Percentiles rank a stretch among this genome's conserved stretches.
These are phyloP conservation scores for Lipomyces sp. DNA, from an alignment of 805 yeast genomes.

Conservation along the genomic window DNA sequence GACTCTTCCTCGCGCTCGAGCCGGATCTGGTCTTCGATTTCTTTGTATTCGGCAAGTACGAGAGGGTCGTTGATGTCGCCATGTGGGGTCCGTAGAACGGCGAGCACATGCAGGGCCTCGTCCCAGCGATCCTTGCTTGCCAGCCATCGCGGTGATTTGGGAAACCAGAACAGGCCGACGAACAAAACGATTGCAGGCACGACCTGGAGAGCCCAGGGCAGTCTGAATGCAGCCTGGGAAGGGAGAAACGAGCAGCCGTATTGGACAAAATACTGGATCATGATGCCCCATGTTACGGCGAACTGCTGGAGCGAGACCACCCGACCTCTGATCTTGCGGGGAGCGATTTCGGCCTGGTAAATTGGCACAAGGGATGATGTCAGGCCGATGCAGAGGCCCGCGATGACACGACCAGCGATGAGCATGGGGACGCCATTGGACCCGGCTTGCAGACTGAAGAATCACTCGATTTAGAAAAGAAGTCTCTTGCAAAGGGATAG, in stretches of 20 bases:
- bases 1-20: conserved; percentile 32
- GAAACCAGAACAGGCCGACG: conserved; percentile 49
- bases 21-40: conserved; percentile 36
- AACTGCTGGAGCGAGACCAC: conserved; percentile 45
- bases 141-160: conserved; percentile 52
- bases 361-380: conserved; percentile 59
- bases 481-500: background rate
- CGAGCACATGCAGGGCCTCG: conserved; percentile 62
- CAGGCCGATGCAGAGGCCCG: conserved; percentile 62
- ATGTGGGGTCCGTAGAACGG: conserved; percentile 51
- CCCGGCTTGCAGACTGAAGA: conserved; percentile 37
- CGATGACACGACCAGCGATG: conserved; percentile 54
- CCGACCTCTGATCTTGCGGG: conserved; percentile 41
- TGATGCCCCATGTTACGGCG: conserved; percentile 46
- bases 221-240: conserved; percentile 61
- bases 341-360: conserved; percentile 42
- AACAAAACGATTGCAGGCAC: conserved; percentile 56
- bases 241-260: conserved; percentile 51
- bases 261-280: conserved; percentile 46
- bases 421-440: conserved; percentile 46
- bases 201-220: conserved; percentile 65
- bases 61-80: conserved; percentile 35
- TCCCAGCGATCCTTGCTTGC: conserved; percentile 56
- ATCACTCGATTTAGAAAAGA: background rate
- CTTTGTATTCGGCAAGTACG: conserved; percentile 37